These are phyloP conservation scores for Botrytis tulipae DNA, from an alignment of 2,329 filamentous ascomycete species.

Conservation along the genomic window DNA sequence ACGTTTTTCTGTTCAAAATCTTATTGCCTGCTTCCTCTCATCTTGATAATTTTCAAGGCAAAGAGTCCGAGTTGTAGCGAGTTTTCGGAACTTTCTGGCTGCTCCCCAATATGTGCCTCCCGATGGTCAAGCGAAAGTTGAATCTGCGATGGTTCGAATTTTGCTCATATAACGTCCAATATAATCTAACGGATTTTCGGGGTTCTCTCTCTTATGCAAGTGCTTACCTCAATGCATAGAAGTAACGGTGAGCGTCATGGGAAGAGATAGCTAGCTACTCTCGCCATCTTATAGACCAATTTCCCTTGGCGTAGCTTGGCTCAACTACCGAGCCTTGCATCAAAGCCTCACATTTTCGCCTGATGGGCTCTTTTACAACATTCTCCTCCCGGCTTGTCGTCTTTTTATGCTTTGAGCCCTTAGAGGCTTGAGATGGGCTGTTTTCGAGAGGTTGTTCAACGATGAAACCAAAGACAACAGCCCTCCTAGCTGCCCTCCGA, in stretches of 20 bases:
- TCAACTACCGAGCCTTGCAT: conserved; percentile 20
- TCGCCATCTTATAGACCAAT: conserved; percentile 21
- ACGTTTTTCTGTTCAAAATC: neutral
- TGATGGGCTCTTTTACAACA: neutral
- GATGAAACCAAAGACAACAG: conserved; percentile 28
- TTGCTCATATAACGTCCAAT: neutral
- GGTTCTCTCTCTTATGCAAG: neutral
- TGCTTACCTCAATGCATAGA: neutral
- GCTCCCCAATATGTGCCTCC: neutral
- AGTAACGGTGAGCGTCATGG: neutral
- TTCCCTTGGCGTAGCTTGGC: conserved; percentile 19
- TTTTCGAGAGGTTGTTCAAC: neutral
- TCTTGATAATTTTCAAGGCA: neutral
- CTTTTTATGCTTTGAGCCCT: conserved; percentile 15
- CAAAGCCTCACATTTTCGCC: conserved; percentile 18
- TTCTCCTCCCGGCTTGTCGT: conserved; percentile 5
- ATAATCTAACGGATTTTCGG: neutral
- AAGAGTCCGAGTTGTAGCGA: neutral
- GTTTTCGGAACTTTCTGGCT: neutral
- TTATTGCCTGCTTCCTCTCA: neutral
- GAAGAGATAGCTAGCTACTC: conserved; percentile 1
- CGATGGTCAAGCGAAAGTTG: neutral
- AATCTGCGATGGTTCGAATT: neutral
- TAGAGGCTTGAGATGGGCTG: neutral
- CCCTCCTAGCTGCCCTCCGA: conserved; percentile 25